Percentiles rank a stretch among this genome's conserved stretches.
phyloP scores from a whole-genome alignment of 2,329 filamentous ascomycete species.

The Zymoseptoria crescenta region DNA sequence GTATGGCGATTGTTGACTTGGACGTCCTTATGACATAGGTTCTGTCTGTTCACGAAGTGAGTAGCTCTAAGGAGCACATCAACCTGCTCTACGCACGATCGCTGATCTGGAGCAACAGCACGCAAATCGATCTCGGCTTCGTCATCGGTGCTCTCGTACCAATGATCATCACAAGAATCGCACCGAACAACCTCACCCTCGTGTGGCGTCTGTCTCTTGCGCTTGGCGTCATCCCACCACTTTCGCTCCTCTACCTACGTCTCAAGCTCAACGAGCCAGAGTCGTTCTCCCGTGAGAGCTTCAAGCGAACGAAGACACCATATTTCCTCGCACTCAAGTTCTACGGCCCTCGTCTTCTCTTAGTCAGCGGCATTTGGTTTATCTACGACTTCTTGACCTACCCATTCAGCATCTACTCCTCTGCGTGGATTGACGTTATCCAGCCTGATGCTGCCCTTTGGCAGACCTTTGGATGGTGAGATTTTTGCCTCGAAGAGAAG shows the following conservation, averaged over 20 bases:
- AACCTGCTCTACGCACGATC: background rate
- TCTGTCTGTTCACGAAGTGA: background rate
- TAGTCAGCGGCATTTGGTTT: constrained; percentile 75
- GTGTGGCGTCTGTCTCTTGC: constrained; percentile 80
- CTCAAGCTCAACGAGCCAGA: constrained; percentile 70
- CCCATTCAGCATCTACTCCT: constrained; percentile 78
- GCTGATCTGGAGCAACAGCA: constrained; percentile 61
- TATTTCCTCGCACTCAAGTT: constrained; percentile 50
- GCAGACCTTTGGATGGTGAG: constrained; percentile 79
- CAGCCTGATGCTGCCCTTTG: constrained; percentile 55
- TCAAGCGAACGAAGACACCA: constrained; percentile 49
- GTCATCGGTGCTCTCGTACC: constrained; percentile 73
- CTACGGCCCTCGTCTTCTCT: constrained; percentile 64
- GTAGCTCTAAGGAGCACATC: background rate
- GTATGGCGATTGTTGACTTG: constrained; percentile 12
- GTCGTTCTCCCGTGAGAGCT: constrained; percentile 63
- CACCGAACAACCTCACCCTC: constrained; percentile 53
- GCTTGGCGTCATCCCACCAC: constrained; percentile 68
- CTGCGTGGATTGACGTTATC: constrained; percentile 64
- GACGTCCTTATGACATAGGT: constrained; percentile 32
- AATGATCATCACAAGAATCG: constrained; percentile 44
- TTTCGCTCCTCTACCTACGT: constrained; percentile 63
- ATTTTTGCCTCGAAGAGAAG: constrained; percentile 29
- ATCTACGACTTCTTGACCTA: constrained; percentile 74
- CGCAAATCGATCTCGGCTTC: constrained; percentile 79